phyloP scores from a whole-genome alignment of 2,329 filamentous ascomycete species.

The Aspergillus carbonarius region DNA sequence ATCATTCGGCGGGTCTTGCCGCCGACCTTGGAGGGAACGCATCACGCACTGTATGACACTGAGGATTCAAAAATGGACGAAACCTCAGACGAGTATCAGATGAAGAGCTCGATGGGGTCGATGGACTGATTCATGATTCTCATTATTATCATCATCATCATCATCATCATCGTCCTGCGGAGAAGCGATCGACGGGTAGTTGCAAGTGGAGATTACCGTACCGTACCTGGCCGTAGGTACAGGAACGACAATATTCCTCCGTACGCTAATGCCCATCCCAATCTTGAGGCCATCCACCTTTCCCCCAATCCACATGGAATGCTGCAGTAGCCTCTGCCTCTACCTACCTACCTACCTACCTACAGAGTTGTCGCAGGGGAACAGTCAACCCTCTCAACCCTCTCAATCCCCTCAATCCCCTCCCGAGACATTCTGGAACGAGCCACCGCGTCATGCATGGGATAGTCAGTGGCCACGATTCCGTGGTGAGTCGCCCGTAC shows the following conservation, averaged over 20 bases:
- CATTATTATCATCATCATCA: not conserved
- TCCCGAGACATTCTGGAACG: slow-evolving; percentile 1
- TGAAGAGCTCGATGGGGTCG: not conserved
- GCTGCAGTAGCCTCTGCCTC: not conserved
- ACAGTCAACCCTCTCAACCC: not conserved
- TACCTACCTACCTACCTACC: not conserved
- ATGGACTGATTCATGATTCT: not conserved
- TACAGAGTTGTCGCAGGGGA: not conserved
- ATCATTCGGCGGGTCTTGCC: not conserved
- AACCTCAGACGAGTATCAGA: not conserved
- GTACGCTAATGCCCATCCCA: slow-evolving; percentile 1
- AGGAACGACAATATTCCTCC: not conserved
- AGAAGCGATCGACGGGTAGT: slow-evolving; percentile 9
- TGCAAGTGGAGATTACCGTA: slow-evolving; percentile 6
- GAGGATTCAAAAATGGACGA: not conserved
- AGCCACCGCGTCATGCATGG: not conserved
- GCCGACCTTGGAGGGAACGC: no score
- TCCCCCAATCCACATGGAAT: not conserved
- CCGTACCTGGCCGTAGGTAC: not conserved
- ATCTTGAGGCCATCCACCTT: not conserved
- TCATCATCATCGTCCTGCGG: not conserved
- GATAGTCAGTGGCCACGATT: not conserved
- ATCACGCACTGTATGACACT: no score
- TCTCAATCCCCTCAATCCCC: not conserved
- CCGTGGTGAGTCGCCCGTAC: not conserved